phyloP scores from a whole-genome alignment of 169 alveolate genomes.

The Fabrea salina region DNA sequence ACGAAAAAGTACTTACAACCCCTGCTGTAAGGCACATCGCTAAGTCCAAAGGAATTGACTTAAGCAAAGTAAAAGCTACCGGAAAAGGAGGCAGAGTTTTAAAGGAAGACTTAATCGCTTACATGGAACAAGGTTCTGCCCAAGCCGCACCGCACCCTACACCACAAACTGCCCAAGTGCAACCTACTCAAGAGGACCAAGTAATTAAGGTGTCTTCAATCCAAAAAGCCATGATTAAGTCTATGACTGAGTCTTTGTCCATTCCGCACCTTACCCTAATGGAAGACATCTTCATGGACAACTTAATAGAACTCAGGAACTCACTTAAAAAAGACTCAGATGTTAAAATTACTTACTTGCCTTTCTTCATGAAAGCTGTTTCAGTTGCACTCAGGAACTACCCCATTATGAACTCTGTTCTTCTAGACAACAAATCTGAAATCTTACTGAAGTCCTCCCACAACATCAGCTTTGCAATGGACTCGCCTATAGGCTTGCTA shows the following conservation, averaged over 20 bases:
- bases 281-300: conserved; percentile 67
- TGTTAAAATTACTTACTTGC: conserved; percentile 83
- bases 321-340: conserved; percentile 46
- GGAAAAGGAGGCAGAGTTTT: conserved; percentile 68
- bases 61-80: conserved; percentile 45
- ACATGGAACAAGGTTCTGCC: not conserved
- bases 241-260: conserved; percentile 51
- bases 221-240: conserved; percentile 36
- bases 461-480: conserved; percentile 92
- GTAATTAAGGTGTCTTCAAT: not conserved
- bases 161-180: not conserved
- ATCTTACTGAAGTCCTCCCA: conserved; percentile 70
- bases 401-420: conserved; percentile 87
- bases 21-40: conserved; percentile 67
- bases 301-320: conserved; percentile 48
- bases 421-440: conserved; percentile 51
- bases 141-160: too few species aligned
- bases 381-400: conserved; percentile 81
- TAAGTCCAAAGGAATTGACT: conserved; percentile 47
- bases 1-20: conserved; percentile 56
- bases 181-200: conserved; percentile 17
- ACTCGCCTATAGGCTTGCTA: conserved; percentile 89
- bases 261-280: conserved; percentile 65
- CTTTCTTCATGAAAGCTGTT: conserved; percentile 88
- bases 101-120: conserved; percentile 48